Conservation (phyloP, 345 rosid genomes). For the Arabidopsis thaliana region TAIR10.1 NC_003074.8:1885501-1886000, state of each 20-base stretch:
- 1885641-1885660: constrained; percentile 59
- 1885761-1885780: constrained; percentile 62
- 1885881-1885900: constrained; percentile 65
- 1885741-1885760: constrained; percentile 57
- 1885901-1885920: constrained; percentile 58
- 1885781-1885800: constrained; percentile 76
- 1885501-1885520: constrained; percentile 60
- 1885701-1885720: constrained; percentile 60
- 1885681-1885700: constrained; percentile 82
- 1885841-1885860: constrained; percentile 56
- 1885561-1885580: constrained; percentile 8
- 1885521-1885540: constrained; percentile 69
- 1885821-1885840: constrained; percentile 60
- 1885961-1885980: constrained; percentile 64
- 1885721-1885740: constrained; percentile 69
- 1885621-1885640: constrained; percentile 15
- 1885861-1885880: constrained; percentile 82
- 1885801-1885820: constrained; percentile 67
- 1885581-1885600: not conserved
- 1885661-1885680: constrained; percentile 76
- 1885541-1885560: constrained; percentile 46
- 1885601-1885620: constrained; percentile 6
- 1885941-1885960: constrained; percentile 68
- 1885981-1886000: constrained; percentile 81
- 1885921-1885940: constrained; percentile 55